Conservation (phyloP, 2,329 filamentous ascomycete species). For the Hortaea werneckii region DNA sequence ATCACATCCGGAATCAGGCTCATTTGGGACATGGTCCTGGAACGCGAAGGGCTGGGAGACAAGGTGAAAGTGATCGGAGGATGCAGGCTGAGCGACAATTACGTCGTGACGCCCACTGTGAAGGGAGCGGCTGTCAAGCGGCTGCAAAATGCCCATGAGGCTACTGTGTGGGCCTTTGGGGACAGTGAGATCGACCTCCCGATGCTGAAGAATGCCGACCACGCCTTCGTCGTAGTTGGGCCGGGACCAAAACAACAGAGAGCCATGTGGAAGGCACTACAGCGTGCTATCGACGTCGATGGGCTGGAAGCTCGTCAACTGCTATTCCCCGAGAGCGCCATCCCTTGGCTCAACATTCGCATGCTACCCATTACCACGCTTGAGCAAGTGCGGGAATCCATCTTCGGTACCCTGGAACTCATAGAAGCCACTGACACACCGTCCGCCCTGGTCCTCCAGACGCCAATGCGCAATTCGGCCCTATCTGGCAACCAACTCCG, state of each 20-base stretch:
- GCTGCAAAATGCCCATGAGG: constrained; percentile 26
- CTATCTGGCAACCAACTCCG: constrained; percentile 38
- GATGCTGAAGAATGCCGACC: constrained; percentile 46
- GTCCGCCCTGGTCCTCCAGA: constrained; percentile 43
- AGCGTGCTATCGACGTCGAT: constrained; percentile 30
- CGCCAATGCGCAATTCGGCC: constrained; percentile 42
- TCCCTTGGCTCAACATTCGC: constrained; percentile 33
- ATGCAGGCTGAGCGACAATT: constrained; percentile 36
- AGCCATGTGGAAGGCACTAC: constrained; percentile 42
- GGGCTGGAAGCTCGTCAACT: constrained; percentile 37
- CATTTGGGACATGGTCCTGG: constrained; percentile 48
- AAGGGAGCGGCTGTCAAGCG: constrained; percentile 41
- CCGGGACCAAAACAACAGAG: constrained; percentile 37
- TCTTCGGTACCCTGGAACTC: background rate
- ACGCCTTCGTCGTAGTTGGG: constrained; percentile 48
- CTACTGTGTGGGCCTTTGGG: constrained; percentile 47
- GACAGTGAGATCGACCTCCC: constrained; percentile 48
- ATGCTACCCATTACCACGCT: constrained; percentile 35
- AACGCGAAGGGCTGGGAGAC: constrained; percentile 31
- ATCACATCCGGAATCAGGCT: constrained; percentile 45
- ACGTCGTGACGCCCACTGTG: constrained; percentile 41
- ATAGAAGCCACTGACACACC: constrained; percentile 34
- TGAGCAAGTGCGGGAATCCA: constrained; percentile 13
- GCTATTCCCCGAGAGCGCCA: constrained; percentile 32
- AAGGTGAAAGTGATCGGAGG: constrained; percentile 44